phyloP scores from a whole-genome alignment of 768 basidiomycete genomes.

The Melanogaster broomeanus region DNA sequence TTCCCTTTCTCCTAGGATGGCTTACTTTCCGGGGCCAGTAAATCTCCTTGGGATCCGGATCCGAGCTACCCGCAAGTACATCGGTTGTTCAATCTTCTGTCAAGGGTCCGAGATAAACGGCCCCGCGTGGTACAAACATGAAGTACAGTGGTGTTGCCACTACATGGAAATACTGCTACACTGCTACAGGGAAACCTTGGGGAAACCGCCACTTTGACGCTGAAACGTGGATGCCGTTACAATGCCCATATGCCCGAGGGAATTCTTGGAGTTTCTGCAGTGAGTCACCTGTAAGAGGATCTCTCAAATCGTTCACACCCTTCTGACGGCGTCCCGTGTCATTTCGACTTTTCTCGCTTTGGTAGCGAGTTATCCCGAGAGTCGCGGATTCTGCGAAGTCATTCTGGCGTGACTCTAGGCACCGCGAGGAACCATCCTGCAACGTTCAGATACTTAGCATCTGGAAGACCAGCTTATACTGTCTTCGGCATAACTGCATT shows the following conservation, averaged over 20 bases:
- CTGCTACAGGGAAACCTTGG: no score
- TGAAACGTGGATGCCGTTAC: neutral
- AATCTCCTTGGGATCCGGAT: neutral
- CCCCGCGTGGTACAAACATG: neutral
- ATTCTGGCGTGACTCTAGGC: neutral
- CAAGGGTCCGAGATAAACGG: constrained; percentile 8
- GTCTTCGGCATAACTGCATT: neutral
- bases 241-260: neutral
- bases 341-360: neutral
- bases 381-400: constrained; percentile 2
- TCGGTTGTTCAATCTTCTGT: neutral
- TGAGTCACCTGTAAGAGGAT: no score
- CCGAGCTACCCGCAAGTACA: neutral
- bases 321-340: neutral
- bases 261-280: neutral
- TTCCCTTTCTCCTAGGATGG: neutral
- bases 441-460: neutral
- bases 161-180: neutral
- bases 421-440: neutral
- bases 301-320: neutral
- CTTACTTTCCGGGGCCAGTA: neutral
- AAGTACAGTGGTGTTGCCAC: neutral
- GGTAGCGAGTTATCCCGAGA: neutral
- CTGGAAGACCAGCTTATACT: neutral
- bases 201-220: neutral